Percentiles rank a stretch among this genome's conserved stretches.
Conservation (phyloP, 805 yeast genomes). For the Blastobotrys americana region DNA sequence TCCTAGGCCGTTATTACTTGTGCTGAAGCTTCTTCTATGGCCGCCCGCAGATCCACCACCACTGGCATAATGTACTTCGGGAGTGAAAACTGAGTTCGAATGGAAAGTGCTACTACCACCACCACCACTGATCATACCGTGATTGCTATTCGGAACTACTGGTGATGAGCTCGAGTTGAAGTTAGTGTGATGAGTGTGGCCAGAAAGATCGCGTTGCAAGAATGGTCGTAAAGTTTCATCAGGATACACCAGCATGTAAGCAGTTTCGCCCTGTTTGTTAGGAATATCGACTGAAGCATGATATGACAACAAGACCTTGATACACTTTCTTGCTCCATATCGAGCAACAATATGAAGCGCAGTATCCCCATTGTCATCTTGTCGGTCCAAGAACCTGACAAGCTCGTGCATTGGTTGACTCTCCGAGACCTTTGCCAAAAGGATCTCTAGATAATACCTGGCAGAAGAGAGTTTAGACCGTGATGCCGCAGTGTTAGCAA, state of each 20-base stretch:
- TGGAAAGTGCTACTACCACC: too few relatives aligned
- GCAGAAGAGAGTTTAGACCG: slow-evolving; percentile 69
- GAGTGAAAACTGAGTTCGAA: neutral
- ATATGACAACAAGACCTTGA: slow-evolving; percentile 38
- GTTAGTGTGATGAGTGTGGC: neutral
- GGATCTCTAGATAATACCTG: slow-evolving; percentile 68
- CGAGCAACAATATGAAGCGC: slow-evolving; percentile 73
- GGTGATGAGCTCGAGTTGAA: neutral
- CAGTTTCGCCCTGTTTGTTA: slow-evolving; percentile 36
- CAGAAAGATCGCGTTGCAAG: slow-evolving; percentile 10
- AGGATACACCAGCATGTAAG: slow-evolving; percentile 33
- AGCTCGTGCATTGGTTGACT: slow-evolving; percentile 52
- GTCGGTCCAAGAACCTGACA: slow-evolving; percentile 50
- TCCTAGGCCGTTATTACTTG: neutral
- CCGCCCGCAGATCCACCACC: neutral
- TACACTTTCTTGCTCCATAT: slow-evolving; percentile 42
- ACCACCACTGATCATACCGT: too few relatives aligned
- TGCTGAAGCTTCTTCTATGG: neutral
- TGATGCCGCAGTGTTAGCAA: slow-evolving; percentile 63
- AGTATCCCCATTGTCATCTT: slow-evolving; percentile 78
- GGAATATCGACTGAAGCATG: slow-evolving; percentile 41
- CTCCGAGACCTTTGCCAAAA: slow-evolving; percentile 66
- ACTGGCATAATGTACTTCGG: neutral
- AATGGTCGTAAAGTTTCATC: slow-evolving; percentile 22
- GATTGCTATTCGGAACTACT: too few relatives aligned